A percentile compares a stretch with the other conserved stretches of the same genome.
These are phyloP conservation scores for Lactarius deliciosus DNA, from an alignment of 768 basidiomycete genomes.

Conservation along the genomic window DNA sequence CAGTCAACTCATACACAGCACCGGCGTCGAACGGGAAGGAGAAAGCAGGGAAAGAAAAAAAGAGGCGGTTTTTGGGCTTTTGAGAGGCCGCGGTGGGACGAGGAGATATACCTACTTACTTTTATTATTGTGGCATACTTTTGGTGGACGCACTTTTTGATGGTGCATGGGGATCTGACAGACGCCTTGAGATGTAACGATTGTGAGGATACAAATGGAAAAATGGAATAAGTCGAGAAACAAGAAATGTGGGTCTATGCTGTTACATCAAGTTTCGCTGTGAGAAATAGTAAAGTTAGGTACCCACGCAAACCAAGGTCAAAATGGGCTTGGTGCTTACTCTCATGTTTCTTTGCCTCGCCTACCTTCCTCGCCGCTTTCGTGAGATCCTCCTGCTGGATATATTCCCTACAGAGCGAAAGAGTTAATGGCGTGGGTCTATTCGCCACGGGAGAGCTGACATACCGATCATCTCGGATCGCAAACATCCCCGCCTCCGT, in stretches of 20 bases:
- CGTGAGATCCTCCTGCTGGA: slow-evolving; percentile 92
- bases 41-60: slow-evolving; percentile 65
- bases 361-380: slow-evolving; percentile 95
- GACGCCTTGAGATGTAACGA: background rate
- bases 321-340: slow-evolving; percentile 47
- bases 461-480: slow-evolving; percentile 89
- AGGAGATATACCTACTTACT: slow-evolving; percentile 6
- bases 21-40: slow-evolving; percentile 29
- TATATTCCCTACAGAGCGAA: slow-evolving; percentile 61
- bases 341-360: slow-evolving; percentile 98
- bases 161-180: background rate
- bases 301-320: background rate
- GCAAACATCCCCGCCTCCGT: slow-evolving; percentile 99
- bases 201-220: background rate
- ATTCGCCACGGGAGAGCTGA: slow-evolving; percentile 3
- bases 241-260: slow-evolving; percentile 13
- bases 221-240: background rate
- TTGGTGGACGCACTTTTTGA: background rate
- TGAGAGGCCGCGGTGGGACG: background rate
- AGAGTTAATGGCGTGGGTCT: slow-evolving; percentile 4
- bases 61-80: slow-evolving; percentile 46
- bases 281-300: background rate
- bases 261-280: slow-evolving; percentile 28
- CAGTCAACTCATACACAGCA: slow-evolving; percentile 18
- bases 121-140: slow-evolving; percentile 11